Evolutionary conservation across 2,329 filamentous ascomycete species (phyloP).

Genomic region (Clarireedia paspali): DNA sequence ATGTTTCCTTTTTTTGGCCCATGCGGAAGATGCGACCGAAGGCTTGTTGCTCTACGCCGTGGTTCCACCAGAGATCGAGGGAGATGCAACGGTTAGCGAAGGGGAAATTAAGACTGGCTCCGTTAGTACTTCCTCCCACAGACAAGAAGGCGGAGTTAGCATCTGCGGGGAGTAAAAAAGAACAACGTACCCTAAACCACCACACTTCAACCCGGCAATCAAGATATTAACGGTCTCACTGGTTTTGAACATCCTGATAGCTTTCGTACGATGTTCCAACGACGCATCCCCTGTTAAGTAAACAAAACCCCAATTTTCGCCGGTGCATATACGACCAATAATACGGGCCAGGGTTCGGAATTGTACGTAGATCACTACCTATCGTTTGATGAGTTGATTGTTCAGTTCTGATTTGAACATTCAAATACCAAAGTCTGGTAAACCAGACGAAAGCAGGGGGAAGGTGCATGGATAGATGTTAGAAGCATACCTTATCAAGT

Average conservation of each 20-base stretch:
- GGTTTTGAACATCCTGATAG: conserved; percentile 39
- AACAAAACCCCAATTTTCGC: conserved; percentile 38
- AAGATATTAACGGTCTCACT: conserved; percentile 37
- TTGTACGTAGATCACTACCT: conserved; percentile 48
- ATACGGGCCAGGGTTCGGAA: conserved; percentile 47
- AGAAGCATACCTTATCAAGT: conserved; percentile 36
- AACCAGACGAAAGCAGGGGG: background rate
- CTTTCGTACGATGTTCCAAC: conserved; percentile 35
- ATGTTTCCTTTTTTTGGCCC: conserved; percentile 53
- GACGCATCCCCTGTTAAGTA: conserved; percentile 41
- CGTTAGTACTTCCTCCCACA: background rate
- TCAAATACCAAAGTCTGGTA: background rate
- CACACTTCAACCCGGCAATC: conserved; percentile 48
- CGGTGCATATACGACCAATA: conserved; percentile 39
- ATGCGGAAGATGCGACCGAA: conserved; percentile 54
- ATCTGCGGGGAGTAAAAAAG: background rate
- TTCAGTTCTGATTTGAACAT: background rate
- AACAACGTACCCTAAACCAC: conserved; percentile 35
- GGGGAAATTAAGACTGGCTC: conserved; percentile 44
- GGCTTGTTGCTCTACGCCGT: conserved; percentile 50
- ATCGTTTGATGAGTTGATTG: background rate
- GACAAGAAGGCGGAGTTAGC: background rate
- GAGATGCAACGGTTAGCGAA: conserved; percentile 41
- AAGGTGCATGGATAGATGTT: background rate
- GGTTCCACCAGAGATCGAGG: conserved; percentile 33